These are phyloP conservation scores for Thuja plicata DNA, from an alignment of 83 land plant genomes.

Conservation along the genomic window DNA sequence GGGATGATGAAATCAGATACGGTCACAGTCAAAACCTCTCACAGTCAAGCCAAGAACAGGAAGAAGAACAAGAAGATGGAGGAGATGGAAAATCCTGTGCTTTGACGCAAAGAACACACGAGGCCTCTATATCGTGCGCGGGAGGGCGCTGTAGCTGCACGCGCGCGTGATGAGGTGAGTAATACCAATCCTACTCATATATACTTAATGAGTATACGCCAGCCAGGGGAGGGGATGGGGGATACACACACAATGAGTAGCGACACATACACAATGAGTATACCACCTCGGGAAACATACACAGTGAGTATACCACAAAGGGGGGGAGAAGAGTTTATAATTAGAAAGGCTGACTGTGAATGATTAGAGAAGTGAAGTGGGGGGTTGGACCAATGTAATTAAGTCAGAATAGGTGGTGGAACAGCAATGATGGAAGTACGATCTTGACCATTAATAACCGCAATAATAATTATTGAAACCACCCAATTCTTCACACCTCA, in stretches of 20 bases:
- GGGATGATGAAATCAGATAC: background rate
- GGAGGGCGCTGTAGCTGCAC: slow-evolving; percentile 13
- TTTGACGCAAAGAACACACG: too few relatives aligned
- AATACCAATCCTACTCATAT: background rate
- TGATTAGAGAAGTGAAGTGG: slow-evolving; percentile 13
- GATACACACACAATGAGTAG: background rate
- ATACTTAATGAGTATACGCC: background rate
- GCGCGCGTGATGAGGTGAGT: slow-evolving; percentile 10
- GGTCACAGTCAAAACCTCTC: slow-evolving; percentile 2
- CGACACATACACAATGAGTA: background rate
- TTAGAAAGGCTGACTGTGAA: background rate
- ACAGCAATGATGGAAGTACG: slow-evolving; percentile 17
- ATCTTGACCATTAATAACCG: slow-evolving; percentile 8
- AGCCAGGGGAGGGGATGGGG: background rate
- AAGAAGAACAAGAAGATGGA: too few relatives aligned
- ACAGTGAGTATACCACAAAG: too few relatives aligned
- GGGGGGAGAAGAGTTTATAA: background rate
- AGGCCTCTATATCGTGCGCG: background rate
- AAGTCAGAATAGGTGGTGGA: slow-evolving; percentile 13
- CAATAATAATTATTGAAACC: background rate
- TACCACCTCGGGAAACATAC: background rate
- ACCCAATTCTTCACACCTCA: background rate
- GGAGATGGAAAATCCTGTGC: background rate
- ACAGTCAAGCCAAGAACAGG: background rate
- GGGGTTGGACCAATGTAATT: slow-evolving; percentile 13